Evolutionary conservation across 2,329 filamentous ascomycete species (phyloP), one percentile per base, ranked within the genome.

Genomic region (Botryotinia globosa): DNA sequence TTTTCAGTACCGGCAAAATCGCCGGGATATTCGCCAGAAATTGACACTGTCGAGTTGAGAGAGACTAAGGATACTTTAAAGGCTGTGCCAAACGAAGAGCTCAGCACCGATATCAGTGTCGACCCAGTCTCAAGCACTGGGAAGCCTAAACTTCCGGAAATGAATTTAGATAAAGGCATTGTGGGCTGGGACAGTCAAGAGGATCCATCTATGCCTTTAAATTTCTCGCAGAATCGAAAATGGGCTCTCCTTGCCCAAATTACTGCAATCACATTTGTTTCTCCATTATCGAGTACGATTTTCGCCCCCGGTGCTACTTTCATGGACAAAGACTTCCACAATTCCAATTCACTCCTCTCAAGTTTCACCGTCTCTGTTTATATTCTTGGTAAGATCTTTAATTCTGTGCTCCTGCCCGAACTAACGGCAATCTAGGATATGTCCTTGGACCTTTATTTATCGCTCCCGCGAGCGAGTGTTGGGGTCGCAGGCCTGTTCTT

Each of bases 381-480:
- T 48, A 22, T 71, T 20, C 9, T 45, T 65, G 32, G n/a, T 29
- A 39, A 34, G 56, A 32, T 58, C 29, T 58, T 58, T 58, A 14
- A 58, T 58, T 58, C n/a, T 58, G 12, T 58, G 51, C 51, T 29
- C 51, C 87, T 0, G 79, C 86, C 39, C 83, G 86, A 0, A 84
- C 84, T 0, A 83, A 81, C 22, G 77, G 87, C 29, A 80, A 79
- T 20, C 79, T 84, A 61, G 82, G 90, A 48, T 85, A 90, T 63
- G 84, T 81, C 22, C 89, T 91, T 76, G 87, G 90, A 2, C 86
- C 91, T 75, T 76, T 91, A 20, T 32, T 58, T 34, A 32, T 34
- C 14, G 56, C 56, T 58, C 56, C 29, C 56, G 29, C 29, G 29
- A 34, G n/a, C n/a, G 56, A 58, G 56, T 34, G 14, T 34, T 58